A percentile compares a stretch with the other conserved stretches of the same genome.
phyloP scores from a whole-genome alignment of 208 protist species.

The Crithidia expoeki region DNA sequence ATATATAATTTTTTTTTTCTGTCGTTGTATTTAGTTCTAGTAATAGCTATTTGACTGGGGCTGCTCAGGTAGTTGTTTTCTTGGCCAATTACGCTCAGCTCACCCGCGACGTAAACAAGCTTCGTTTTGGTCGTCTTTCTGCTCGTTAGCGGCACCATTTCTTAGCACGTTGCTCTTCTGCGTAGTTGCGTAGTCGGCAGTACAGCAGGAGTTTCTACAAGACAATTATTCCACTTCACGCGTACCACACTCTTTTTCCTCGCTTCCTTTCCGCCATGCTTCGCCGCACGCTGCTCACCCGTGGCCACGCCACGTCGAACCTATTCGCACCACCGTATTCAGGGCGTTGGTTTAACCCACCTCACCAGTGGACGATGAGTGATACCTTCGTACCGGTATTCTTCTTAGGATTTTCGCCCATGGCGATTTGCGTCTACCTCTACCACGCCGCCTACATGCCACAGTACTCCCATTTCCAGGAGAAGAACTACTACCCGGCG shows the following conservation, averaged over 20 bases:
- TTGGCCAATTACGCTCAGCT: too few species aligned
- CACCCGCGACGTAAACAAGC: too few species aligned
- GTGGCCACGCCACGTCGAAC: conserved; percentile 89
- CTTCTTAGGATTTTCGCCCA: conserved; percentile 82
- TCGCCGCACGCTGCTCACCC: conserved; percentile 54
- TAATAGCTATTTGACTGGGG: background rate
- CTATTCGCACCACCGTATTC: conserved; percentile 88
- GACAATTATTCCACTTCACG: too few species aligned
- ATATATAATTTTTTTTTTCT: too few species aligned
- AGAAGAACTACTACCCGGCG: conserved; percentile 91
- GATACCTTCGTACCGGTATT: conserved; percentile 87
- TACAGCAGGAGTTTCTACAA: too few species aligned
- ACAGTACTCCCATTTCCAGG: conserved; percentile 91
- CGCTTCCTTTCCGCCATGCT: conserved; percentile 50
- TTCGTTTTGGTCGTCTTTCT: conserved; percentile 2
- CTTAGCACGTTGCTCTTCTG: background rate
- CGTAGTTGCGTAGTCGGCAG: too few species aligned
- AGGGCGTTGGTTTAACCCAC: conserved; percentile 92
- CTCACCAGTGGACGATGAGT: conserved; percentile 92
- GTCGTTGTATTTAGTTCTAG: background rate
- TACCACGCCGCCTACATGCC: conserved; percentile 91
- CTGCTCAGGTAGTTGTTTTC: background rate
- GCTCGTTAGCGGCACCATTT: background rate
- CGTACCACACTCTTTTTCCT: conserved; percentile 1
- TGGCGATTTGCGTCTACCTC: conserved; percentile 80